Evolutionary conservation across 2,329 filamentous ascomycete species (phyloP), one percentile per base, ranked within the genome.

Genomic region (Juglanconis juglandina): DNA sequence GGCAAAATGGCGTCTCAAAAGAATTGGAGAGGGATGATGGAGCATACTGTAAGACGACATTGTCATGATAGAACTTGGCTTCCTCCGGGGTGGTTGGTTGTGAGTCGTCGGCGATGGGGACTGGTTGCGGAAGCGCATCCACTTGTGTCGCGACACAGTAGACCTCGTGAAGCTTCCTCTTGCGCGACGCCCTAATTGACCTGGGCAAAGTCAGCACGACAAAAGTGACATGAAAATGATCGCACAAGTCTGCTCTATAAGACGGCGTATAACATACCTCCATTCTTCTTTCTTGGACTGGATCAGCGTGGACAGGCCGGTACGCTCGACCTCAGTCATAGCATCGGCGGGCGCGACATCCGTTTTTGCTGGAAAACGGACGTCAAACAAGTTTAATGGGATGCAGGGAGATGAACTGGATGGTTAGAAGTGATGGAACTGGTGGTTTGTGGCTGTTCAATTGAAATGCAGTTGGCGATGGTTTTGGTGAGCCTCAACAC

Each of bases 141-240:
- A 81, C 77, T 75, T 87, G 86, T 75, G 89, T 89, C 80, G 90
- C 88, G 82, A 90, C 85, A 69, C 84, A 83, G 80, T 90, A 96
- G 70, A 96, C 84, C 79, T 95, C 90, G 75, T 89, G 88, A 74
- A 96, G 84, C 82, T 96, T 96, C 76, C 91, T 88, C 85, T 96
- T 95, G 77, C 91, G 89, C 82, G 90, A 91, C 77, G 83, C 84
- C 81, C 90, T 85, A 83, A 89, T 87, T 84, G 84, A 81, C 78
- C 87, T 89, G 72, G 62, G 67, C 64, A 64, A 32, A 46, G 72
- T 84, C 65, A 85, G 75, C 70, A 81, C 60, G 61, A 63, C 70
- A 55, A 77, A 78, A 76, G 69, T 68, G 58, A 72, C 66, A 83
- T 77, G 73, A 67, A 75, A 73, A 67, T 70, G 68, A 80, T 80